These are phyloP conservation scores for Helminthosporium solani DNA, from an alignment of 2,329 filamentous ascomycete species.

Conservation along the genomic window DNA sequence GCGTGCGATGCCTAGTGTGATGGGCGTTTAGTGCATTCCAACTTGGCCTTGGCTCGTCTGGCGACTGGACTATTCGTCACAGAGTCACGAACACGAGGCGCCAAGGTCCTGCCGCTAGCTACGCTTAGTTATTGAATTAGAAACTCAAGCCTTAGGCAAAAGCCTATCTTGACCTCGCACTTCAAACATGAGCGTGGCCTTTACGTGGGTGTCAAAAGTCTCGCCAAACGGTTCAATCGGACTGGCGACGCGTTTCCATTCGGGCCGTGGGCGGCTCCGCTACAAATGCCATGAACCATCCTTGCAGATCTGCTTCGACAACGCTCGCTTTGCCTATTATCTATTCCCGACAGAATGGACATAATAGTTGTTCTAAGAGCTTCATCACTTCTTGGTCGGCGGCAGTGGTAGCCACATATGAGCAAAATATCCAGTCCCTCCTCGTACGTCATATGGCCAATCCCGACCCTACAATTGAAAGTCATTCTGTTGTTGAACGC, in stretches of 20 bases:
- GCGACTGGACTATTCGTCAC: neutral
- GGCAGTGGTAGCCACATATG: neutral
- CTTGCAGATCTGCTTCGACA: neutral
- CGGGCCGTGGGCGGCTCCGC: neutral
- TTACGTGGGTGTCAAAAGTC: neutral
- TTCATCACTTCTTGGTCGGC: neutral
- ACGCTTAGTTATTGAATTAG: neutral
- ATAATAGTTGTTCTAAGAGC: neutral
- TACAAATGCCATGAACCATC: no score
- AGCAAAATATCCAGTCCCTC: no score
- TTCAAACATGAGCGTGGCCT: neutral
- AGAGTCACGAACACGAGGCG: neutral
- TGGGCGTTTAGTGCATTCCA: constrained; percentile 6
- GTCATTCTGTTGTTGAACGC: no score
- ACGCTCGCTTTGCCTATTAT: neutral
- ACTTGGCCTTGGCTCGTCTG: constrained; percentile 4
- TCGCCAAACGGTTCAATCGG: neutral
- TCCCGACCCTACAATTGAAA: no score
- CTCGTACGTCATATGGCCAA: no score
- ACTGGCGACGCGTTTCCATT: neutral
- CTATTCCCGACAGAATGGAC: neutral
- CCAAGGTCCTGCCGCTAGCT: no score
- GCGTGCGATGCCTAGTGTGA: constrained; percentile 2
- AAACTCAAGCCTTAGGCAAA: constrained; percentile 3
- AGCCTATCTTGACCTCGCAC: constrained; percentile 3